Conservation (phyloP, 345 rosid genomes). For the Hypericum perforatum region DNA sequence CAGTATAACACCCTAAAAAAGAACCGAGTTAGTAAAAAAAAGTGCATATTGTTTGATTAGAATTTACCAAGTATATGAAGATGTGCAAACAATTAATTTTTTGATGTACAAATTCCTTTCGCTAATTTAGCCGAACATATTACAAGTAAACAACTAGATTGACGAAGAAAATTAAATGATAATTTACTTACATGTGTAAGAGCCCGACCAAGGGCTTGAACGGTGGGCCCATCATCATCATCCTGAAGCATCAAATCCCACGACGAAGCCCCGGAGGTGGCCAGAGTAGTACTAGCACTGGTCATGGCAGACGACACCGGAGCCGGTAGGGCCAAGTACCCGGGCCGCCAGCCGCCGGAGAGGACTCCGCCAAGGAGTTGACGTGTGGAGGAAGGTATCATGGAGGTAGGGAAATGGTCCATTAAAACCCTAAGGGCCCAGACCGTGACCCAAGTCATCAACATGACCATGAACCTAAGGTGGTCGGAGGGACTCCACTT, state of each 20-base stretch:
- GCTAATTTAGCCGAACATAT: too few relatives aligned
- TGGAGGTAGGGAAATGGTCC: constrained; percentile 40
- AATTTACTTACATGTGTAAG: constrained; percentile 57
- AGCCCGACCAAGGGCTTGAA: constrained; percentile 49
- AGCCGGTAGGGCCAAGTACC: constrained; percentile 15
- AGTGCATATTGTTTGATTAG: too few relatives aligned
- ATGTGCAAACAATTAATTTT: too few relatives aligned
- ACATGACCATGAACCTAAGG: constrained; percentile 57
- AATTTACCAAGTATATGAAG: too few relatives aligned
- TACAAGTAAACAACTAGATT: too few relatives aligned
- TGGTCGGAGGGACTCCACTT: constrained; percentile 59
- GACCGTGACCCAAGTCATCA: constrained; percentile 51
- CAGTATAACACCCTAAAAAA: too few relatives aligned
- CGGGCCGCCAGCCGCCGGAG: background rate
- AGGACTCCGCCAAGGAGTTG: constrained; percentile 10
- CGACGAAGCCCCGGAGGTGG: constrained; percentile 22
- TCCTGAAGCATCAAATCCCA: constrained; percentile 36
- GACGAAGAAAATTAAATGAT: too few relatives aligned
- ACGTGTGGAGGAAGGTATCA: constrained; percentile 11
- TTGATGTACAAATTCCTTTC: too few relatives aligned
- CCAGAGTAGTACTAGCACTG: constrained; percentile 9
- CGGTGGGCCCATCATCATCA: constrained; percentile 38
- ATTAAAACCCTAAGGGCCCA: constrained; percentile 53
- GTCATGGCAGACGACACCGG: constrained; percentile 13
- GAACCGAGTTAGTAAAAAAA: too few relatives aligned